Evolutionary conservation across 1,284 basidiomycete genomes (phyloP).

Genomic region (Trametes sp.): DNA sequence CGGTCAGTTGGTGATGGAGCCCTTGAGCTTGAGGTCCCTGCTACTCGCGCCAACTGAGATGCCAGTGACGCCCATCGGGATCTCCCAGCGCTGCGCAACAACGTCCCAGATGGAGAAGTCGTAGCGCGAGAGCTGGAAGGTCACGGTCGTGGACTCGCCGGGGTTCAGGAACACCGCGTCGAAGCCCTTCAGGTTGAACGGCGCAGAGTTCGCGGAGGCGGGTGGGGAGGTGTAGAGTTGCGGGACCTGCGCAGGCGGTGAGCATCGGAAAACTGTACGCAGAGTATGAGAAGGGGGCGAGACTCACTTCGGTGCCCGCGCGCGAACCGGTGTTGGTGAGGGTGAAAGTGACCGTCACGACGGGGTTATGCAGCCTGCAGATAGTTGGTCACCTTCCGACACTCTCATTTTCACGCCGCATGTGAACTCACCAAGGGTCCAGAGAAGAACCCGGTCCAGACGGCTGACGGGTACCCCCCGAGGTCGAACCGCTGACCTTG

Average conservation of each 20-base stretch:
- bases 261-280: not conserved
- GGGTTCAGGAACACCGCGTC: constrained; percentile 60
- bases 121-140: constrained; percentile 68
- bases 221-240: constrained; percentile 73
- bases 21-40: constrained; percentile 38
- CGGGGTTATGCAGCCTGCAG: constrained; percentile 42
- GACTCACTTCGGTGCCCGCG: constrained; percentile 45
- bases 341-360: constrained; percentile 43
- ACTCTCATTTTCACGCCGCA: too few relatives aligned
- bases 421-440: constrained; percentile 39
- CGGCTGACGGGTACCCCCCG: constrained; percentile 40
- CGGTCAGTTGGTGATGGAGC: constrained; percentile 42
- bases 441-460: constrained; percentile 40
- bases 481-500: constrained; percentile 35
- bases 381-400: not conserved
- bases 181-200: constrained; percentile 71
- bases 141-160: constrained; percentile 54
- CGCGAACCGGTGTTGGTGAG: constrained; percentile 46
- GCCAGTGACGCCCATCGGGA: constrained; percentile 35
- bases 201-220: constrained; percentile 62
- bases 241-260: constrained; percentile 53
- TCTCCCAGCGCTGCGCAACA: constrained; percentile 38
- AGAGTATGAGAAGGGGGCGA: not conserved
- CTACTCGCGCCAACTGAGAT: constrained; percentile 43
- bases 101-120: constrained; percentile 52